A percentile compares a stretch with the other conserved stretches of the same genome.
Conservation (phyloP, 2,329 filamentous ascomycete species). For the Pseudopyrenochaeta lycopersici region DNA sequence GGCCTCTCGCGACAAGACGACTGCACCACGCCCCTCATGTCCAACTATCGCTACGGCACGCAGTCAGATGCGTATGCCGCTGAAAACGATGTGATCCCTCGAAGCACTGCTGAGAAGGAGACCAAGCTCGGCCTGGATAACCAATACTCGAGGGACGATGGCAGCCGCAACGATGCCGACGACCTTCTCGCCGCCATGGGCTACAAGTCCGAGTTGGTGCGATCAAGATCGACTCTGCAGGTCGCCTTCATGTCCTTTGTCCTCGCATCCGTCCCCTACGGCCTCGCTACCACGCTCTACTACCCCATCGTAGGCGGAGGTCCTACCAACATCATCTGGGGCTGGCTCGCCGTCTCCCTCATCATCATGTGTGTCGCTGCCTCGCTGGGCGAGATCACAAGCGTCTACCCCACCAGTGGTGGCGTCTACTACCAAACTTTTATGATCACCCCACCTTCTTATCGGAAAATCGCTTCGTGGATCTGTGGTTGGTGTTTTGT, state of each 20-base stretch:
- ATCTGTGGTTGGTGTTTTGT: constrained; percentile 80
- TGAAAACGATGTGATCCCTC: constrained; percentile 38
- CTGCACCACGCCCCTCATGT: constrained; percentile 25
- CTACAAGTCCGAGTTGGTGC: constrained; percentile 71
- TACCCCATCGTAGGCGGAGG: constrained; percentile 74
- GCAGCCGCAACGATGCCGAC: constrained; percentile 61
- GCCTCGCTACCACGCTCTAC: constrained; percentile 73
- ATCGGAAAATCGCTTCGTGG: constrained; percentile 72
- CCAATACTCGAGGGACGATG: constrained; percentile 33
- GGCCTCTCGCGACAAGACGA: constrained; percentile 17
- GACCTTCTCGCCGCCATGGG: constrained; percentile 70
- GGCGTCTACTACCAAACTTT: constrained; percentile 83
- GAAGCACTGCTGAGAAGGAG: constrained; percentile 32
- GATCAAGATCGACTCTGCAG: constrained; percentile 72
- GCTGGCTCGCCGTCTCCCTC: constrained; percentile 72
- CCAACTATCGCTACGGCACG: constrained; percentile 39
- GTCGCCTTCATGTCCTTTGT: constrained; percentile 82
- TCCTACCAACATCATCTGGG: constrained; percentile 76
- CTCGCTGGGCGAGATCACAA: constrained; percentile 77
- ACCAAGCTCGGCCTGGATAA: constrained; percentile 31
- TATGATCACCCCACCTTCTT: constrained; percentile 71
- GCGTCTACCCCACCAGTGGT: constrained; percentile 78
- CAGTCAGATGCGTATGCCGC: constrained; percentile 47
- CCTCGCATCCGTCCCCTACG: constrained; percentile 77
- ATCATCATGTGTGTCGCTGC: constrained; percentile 75